These are phyloP conservation scores for Ephemerocybe angulata DNA, from an alignment of 768 basidiomycete species.

Conservation along the genomic window DNA sequence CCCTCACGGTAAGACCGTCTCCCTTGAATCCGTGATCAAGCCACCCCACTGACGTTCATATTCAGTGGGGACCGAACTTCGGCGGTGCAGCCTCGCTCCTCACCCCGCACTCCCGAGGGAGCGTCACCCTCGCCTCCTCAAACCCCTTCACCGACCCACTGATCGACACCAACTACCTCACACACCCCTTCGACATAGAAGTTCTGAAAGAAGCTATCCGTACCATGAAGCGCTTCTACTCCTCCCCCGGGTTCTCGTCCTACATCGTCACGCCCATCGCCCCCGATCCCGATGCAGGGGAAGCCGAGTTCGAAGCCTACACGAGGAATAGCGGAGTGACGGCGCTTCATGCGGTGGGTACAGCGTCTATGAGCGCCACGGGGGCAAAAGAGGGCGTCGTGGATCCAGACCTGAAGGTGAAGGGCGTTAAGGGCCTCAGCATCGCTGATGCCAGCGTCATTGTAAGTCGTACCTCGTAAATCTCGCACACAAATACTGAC, in stretches of 20 bases:
- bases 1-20: constrained; percentile 2
- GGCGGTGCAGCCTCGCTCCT: background rate
- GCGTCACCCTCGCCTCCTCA: constrained; percentile 1
- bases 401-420: constrained; percentile 28
- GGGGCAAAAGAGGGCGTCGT: constrained; percentile 25
- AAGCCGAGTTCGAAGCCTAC: constrained; percentile 18
- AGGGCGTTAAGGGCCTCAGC: constrained; percentile 26
- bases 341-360: constrained; percentile 23
- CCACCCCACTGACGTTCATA: background rate
- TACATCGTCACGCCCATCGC: constrained; percentile 18
- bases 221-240: constrained; percentile 15
- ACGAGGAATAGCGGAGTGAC: constrained; percentile 15
- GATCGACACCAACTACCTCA: constrained; percentile 44
- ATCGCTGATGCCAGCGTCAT: constrained; percentile 30
- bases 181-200: constrained; percentile 6
- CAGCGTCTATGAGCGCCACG: constrained; percentile 23
- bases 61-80: background rate
- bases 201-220: constrained; percentile 18
- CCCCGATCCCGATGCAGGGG: constrained; percentile 11
- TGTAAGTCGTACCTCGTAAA: too few species aligned
- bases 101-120: constrained; percentile 1
- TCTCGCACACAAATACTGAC: too few species aligned
- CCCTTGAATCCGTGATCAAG: background rate
- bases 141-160: constrained; percentile 23
- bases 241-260: constrained; percentile 17